phyloP scores from a whole-genome alignment of 768 basidiomycete species.

The Gyrodon lividus region DNA sequence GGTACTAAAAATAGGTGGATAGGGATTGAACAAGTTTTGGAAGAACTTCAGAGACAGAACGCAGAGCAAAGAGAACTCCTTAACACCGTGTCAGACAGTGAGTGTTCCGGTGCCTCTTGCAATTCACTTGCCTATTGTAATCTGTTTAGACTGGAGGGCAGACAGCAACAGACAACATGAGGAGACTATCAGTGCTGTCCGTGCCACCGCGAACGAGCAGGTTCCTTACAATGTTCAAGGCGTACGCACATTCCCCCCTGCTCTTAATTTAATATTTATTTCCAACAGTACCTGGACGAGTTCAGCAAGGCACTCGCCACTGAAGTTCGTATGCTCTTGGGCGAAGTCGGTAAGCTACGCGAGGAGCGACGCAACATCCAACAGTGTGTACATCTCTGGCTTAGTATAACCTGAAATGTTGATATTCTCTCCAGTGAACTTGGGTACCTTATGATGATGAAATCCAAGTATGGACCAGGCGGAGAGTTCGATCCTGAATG shows the following conservation, averaged over 20 bases:
- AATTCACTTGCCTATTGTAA: slow-evolving; percentile 9
- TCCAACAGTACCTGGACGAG: slow-evolving; percentile 73
- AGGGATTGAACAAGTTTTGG: slow-evolving; percentile 63
- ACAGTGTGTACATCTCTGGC: slow-evolving; percentile 52
- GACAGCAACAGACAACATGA: slow-evolving; percentile 65
- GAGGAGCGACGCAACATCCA: slow-evolving; percentile 77
- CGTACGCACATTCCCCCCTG: slow-evolving; percentile 42
- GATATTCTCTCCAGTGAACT: slow-evolving; percentile 54
- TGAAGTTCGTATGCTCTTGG: slow-evolving; percentile 80
- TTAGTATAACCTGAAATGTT: slow-evolving; percentile 1
- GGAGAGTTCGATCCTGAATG: slow-evolving; percentile 87
- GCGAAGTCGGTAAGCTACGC: slow-evolving; percentile 79
- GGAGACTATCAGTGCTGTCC: slow-evolving; percentile 66
- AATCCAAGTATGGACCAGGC: slow-evolving; percentile 78
- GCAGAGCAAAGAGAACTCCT: slow-evolving; percentile 58
- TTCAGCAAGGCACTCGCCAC: slow-evolving; percentile 82
- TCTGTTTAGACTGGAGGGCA: slow-evolving; percentile 58
- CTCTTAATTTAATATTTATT: slow-evolving; percentile 6
- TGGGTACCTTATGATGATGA: slow-evolving; percentile 65
- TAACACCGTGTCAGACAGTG: slow-evolving; percentile 54
- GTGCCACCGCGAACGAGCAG: slow-evolving; percentile 69
- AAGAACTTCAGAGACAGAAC: slow-evolving; percentile 59
- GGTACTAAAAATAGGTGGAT: slow-evolving; percentile 9
- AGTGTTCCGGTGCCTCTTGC: slow-evolving; percentile 19
- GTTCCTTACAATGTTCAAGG: slow-evolving; percentile 83